Evolutionary conservation across 768 basidiomycete species (phyloP), one percentile per base, ranked within the genome.

Genomic region (Mycena leptocephala): DNA sequence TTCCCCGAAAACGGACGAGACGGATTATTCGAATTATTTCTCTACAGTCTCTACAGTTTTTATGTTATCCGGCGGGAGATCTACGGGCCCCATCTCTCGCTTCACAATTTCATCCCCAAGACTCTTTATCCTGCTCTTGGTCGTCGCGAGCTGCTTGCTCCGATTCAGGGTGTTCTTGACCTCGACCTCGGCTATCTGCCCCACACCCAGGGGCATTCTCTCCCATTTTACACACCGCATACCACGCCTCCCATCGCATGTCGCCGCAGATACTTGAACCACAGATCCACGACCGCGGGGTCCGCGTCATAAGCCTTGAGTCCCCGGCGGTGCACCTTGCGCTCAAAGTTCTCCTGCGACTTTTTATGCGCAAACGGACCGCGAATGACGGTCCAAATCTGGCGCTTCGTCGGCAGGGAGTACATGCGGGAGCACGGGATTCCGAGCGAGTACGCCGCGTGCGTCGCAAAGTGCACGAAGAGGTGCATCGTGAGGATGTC

Each of bases 331-430:
- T 97, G 95, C 67, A 94, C 93, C 80, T 88, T 91, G 32, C 96
- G 88, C 83, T 97, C 94, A 83, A 98, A 99, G 85, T 99, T 99
- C 87, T 99, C 97, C 85, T 99, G 97, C 22, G 91, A 87, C 85
- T 98, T 98, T 82, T 99, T 99, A 84, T 97, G 94, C 7, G 92
- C 93, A 82, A 99, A 99, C 13, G 98, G 97, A 5, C 92, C 91
- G 41, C 94, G 91, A 11, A 90, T 89, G 22, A 98, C 97, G 0
- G 98, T 98, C 93, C 95, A 96, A 13, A 98, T 86, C 6, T 90
- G 88, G 56, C 95, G 94, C 77, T 93, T 88, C 3, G 91, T 95
- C 0, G 96, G 97, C 0, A 98, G 91, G 5, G 86, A 85, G 18
- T 89, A 88, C 14, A 93, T 88, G 22, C 89, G 88, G 3, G 95